Base-by-base conservation (phyloP, 495 filamentous ascomycete species). In the Trichoderma gamsii region DNA sequence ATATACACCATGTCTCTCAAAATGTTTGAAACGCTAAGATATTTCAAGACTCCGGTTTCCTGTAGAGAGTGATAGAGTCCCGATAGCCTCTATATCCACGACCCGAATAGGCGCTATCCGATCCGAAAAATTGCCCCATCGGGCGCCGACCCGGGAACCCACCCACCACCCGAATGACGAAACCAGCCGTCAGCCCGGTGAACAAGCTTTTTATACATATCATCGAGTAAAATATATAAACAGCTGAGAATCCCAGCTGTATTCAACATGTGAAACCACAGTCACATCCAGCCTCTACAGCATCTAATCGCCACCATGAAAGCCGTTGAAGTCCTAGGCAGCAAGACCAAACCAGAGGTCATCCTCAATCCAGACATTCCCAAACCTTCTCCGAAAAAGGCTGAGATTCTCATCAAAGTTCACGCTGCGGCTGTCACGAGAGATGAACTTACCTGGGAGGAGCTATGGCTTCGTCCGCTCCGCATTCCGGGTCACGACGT, bases 391-490 rank as follows among this genome's bases (percentile, higher is more conserved):
- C 64, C 68, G 4, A 44, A 43, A 59, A 64, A 15, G 69, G 77
- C 64, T 78, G 78, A 86, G 69, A 83, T 88, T 68, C 79, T 88
- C 8, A 81, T 89, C 73, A 81, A 82, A 65, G 80, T 86, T 9
- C 77, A 80, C 35, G 76, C 85, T 4, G 83, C 82, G 21, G 83
- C 84, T 21, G 78, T 86, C 66, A 86, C 79, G 29, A 77, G 82
- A 67, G 81, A 85, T 61, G 86, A 88, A 66, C 74, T 86, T 6
- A 70, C 75, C 25, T 80, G 78, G 73, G 74, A 76, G 46, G 80
- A 82, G 12, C 71, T 76, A 56, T 75, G 73, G 61, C 61, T 68
- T 11, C 69, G 51, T 29, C 67, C 71, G 21, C 43, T 51, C 46
- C 64, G 66, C 43, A 80, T 87, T 44, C 86, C 85, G 2, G 78